Conservation (phyloP, 2,329 filamentous ascomycete species). For the Apiospora hydei region DNA sequence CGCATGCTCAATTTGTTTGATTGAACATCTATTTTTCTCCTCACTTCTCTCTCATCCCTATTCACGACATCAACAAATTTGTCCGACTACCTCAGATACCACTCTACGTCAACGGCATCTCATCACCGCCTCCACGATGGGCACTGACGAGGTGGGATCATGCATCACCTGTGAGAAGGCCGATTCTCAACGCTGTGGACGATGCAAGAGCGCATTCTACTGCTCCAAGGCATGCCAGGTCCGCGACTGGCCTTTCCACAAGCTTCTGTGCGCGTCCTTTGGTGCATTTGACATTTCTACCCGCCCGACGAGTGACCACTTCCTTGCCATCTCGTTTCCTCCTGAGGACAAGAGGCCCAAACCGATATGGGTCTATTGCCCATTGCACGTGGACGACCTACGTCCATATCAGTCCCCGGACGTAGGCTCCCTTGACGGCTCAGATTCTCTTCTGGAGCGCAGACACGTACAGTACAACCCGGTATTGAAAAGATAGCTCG, state of each 20-base stretch:
- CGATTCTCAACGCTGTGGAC: constrained; percentile 24
- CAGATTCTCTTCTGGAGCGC: not conserved
- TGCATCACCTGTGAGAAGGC: constrained; percentile 29
- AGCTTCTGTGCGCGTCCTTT: constrained; percentile 28
- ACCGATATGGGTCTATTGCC: constrained; percentile 27
- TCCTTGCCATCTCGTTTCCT: constrained; percentile 28
- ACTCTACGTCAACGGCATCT: not conserved
- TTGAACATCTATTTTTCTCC: too few relatives aligned
- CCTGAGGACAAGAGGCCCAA: constrained; percentile 24
- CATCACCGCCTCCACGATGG: not conserved
- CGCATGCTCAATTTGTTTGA: too few relatives aligned
- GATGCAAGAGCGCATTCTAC: constrained; percentile 27
- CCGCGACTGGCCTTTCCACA: constrained; percentile 29
- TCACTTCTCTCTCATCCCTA: not conserved
- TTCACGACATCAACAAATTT: too few relatives aligned
- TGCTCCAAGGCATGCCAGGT: constrained; percentile 30
- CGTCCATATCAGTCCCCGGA: constrained; percentile 2
- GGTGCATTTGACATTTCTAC: constrained; percentile 23
- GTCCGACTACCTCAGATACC: not conserved
- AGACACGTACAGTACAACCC: not conserved
- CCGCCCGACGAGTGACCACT: constrained; percentile 27
- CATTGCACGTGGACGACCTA: not conserved
- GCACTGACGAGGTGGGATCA: not conserved
- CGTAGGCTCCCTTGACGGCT: not conserved
- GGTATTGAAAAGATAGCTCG: not conserved